Conservation (phyloP, 2,329 filamentous ascomycete species). For the Penicillium hordei region DNA sequence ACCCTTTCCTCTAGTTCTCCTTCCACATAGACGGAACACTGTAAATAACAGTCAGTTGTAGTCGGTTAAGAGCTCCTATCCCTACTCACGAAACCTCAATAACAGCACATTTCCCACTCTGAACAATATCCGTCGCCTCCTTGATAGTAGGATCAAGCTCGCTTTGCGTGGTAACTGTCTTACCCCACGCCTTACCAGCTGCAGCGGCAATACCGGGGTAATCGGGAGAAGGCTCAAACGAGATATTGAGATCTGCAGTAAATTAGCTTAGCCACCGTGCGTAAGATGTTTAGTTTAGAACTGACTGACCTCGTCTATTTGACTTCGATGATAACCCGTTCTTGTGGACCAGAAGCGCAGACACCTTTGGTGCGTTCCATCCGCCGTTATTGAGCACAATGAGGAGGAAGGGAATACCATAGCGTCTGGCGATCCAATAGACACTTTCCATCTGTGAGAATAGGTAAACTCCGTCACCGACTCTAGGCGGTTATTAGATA, state of each 20-base stretch:
- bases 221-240: conserved; percentile 61
- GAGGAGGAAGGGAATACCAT: conserved; percentile 63
- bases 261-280: conserved; percentile 24
- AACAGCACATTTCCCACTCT: conserved; percentile 56
- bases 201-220: conserved; percentile 65
- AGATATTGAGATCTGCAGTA: conserved; percentile 59
- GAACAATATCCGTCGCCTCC: conserved; percentile 57
- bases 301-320: conserved; percentile 36
- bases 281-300: background rate
- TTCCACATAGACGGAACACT: conserved; percentile 24
- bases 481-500: conserved; percentile 26
- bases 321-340: conserved; percentile 59
- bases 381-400: conserved; percentile 68
- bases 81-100: conserved; percentile 48
- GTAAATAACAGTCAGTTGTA: background rate
- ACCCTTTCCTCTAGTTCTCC: background rate
- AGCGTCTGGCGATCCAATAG: conserved; percentile 66
- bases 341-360: conserved; percentile 61
- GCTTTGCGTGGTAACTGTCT: conserved; percentile 52
- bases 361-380: conserved; percentile 56
- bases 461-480: conserved; percentile 65
- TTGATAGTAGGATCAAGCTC: conserved; percentile 55
- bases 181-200: conserved; percentile 55
- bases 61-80: background rate
- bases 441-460: conserved; percentile 64